Conservation (phyloP, 305 asterid genomes). For the Coffea humblotiana region DNA sequence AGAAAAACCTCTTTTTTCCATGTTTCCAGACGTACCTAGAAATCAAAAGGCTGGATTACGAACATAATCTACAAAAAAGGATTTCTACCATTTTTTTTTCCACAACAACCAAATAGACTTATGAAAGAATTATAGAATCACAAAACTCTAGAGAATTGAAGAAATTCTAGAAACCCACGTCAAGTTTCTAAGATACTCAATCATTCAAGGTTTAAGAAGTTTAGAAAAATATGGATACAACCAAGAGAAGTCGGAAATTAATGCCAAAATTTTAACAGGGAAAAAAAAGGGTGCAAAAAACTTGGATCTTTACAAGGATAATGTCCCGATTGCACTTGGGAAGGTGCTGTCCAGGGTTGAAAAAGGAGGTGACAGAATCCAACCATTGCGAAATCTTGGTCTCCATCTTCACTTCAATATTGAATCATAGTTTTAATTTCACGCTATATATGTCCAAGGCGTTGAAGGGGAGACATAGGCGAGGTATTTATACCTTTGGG, state of each 20-base stretch:
- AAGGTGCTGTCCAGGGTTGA: slow-evolving; percentile 64
- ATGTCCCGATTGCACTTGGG: slow-evolving; percentile 75
- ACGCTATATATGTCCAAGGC: no score
- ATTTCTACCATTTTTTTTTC: no score
- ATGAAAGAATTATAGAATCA: no score
- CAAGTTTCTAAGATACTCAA: background rate
- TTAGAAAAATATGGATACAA: background rate
- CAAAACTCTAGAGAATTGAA: background rate
- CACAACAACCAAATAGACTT: no score
- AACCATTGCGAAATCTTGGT: slow-evolving; percentile 48
- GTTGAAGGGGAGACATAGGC: no score
- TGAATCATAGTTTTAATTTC: no score
- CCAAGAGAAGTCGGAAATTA: background rate
- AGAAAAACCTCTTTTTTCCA: no score
- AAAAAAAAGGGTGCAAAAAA: background rate
- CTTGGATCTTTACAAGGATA: slow-evolving; percentile 38
- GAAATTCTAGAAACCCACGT: background rate
- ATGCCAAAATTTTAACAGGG: no score
- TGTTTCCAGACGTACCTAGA: no score
- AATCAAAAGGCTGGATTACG: background rate
- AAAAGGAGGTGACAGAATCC: slow-evolving; percentile 56
- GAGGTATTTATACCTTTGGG: no score
- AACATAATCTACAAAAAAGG: background rate
- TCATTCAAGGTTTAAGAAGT: background rate
- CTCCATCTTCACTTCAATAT: slow-evolving; percentile 32